Evolutionary conservation across 2,329 filamentous ascomycete species (phyloP).

Genomic region (Byssothecium circinans): DNA sequence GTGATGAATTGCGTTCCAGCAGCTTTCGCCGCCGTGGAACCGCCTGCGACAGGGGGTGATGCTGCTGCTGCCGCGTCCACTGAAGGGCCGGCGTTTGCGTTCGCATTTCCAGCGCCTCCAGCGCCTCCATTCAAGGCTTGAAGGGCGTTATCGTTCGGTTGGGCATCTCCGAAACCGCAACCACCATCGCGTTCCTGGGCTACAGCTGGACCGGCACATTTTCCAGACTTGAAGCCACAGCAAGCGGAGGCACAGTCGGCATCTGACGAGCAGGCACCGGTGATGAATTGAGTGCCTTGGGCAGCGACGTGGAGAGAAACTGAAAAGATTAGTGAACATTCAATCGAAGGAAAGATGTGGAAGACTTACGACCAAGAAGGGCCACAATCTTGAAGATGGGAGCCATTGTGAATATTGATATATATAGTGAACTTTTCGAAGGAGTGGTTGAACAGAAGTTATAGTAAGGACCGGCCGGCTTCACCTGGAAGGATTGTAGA

Average conservation of each 20-base stretch:
- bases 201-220: slow-evolving; percentile 34
- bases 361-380: slow-evolving; percentile 25
- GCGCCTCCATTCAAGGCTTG: slow-evolving; percentile 12
- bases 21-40: slow-evolving; percentile 1
- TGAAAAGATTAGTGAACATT: slow-evolving; percentile 7
- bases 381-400: slow-evolving; percentile 30
- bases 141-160: slow-evolving; percentile 27
- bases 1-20: slow-evolving; percentile 35
- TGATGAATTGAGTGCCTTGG: slow-evolving; percentile 45
- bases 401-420: slow-evolving; percentile 20
- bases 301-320: slow-evolving; percentile 30
- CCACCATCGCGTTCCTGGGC: slow-evolving; percentile 35
- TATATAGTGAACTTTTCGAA: neutral
- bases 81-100: slow-evolving; percentile 36
- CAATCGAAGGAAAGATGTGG: neutral
- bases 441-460: slow-evolving; percentile 6
- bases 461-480: slow-evolving; percentile 17
- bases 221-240: slow-evolving; percentile 40
- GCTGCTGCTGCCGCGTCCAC: slow-evolving; percentile 12
- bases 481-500: slow-evolving; percentile 23
- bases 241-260: slow-evolving; percentile 44
- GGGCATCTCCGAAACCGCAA: slow-evolving; percentile 32
- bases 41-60: neutral
- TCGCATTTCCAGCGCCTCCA: slow-evolving; percentile 31
- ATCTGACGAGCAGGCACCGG: slow-evolving; percentile 41